Base-by-base conservation (phyloP, 2,329 filamentous ascomycete genomes). In the Macrophomina tecta region DNA sequence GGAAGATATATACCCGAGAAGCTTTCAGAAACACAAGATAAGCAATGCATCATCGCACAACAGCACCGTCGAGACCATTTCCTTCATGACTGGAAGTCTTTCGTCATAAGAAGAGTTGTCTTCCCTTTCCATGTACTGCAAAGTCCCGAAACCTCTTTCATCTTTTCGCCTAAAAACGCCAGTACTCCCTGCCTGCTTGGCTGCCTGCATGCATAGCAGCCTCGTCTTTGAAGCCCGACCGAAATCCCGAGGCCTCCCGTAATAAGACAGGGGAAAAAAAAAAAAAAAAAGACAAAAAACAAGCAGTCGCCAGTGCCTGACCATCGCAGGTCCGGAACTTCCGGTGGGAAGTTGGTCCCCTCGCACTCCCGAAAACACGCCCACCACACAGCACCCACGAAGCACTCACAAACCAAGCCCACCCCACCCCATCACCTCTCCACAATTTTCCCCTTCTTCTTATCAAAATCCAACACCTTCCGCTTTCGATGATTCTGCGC, bases 401-500 rank as follows among this genome's bases (percentile, higher is more conserved):
- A 23, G 23, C 23, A 23, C 23, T 23, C 23, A 23, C 23, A 23
- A 6, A n/a, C n/a, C 34, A 36, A 36, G 34, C 34, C 3, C 23
- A 23, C 2, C 23, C 23, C 23, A 5, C 51, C 18, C 2, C 1
- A 32, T 49, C 42, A 62, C 58, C 58, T 42, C 32, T 52, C 60
- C 32, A 68, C 61, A 18, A 65, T 60, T 61, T 63, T 66, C 6
- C 63, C 51, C 65, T 72, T 72, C 52, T 67, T 69, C 68, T 68
- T 68, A 23, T 76, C 74, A 63, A 76, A 80, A 70, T 85, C 80
- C 69, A 84, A 40, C 4, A 85, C 79, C 61, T 74, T 77, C 69
- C 83, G 74, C 72, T 75, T 70, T 11, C 81, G 74, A 73, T 85
- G 82, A 71, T 82, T 81, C 71, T 79, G 76, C 67, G 82, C 83